Conservation (phyloP, 2,329 filamentous ascomycete species). For the Colletotrichum falcatum region DNA sequence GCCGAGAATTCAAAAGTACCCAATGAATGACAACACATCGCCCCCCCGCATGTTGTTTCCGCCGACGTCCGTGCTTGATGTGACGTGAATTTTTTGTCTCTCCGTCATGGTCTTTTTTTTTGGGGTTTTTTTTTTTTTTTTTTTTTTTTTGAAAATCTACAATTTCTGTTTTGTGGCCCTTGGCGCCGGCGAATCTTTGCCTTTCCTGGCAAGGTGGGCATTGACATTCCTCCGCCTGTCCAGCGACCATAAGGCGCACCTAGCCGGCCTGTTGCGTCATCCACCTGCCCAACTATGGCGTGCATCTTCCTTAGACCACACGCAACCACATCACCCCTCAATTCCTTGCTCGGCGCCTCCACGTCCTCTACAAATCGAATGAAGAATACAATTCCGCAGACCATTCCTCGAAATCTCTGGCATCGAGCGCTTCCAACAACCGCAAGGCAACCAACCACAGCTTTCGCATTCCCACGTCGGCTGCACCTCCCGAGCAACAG, state of each 20-base stretch:
- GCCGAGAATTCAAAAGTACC: constrained; percentile 43
- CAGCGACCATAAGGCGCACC: constrained; percentile 12
- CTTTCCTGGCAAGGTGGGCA: constrained; percentile 14
- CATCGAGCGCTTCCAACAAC: constrained; percentile 2
- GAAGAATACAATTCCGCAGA: background rate
- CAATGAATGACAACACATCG: constrained; percentile 43
- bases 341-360: background rate
- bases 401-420: constrained; percentile 14
- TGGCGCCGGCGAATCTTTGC: background rate
- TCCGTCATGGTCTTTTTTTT: too few species aligned
- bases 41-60: constrained; percentile 6
- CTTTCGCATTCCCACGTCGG: background rate
- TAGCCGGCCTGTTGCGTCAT: constrained; percentile 39
- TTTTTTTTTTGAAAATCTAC: too few species aligned
- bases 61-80: too few species aligned
- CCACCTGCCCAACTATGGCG: constrained; percentile 25
- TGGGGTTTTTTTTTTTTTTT: too few species aligned
- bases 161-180: background rate
- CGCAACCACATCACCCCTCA: constrained; percentile 9
- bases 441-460: background rate
- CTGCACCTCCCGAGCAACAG: background rate
- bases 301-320: constrained; percentile 19
- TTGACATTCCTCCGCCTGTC: background rate
- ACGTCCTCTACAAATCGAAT: constrained; percentile 8
- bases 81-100: background rate